Evolutionary conservation across 495 filamentous ascomycete genomes (phyloP), one percentile per base, ranked within the genome.

Genomic region (Chaetomium cochliodes): DNA sequence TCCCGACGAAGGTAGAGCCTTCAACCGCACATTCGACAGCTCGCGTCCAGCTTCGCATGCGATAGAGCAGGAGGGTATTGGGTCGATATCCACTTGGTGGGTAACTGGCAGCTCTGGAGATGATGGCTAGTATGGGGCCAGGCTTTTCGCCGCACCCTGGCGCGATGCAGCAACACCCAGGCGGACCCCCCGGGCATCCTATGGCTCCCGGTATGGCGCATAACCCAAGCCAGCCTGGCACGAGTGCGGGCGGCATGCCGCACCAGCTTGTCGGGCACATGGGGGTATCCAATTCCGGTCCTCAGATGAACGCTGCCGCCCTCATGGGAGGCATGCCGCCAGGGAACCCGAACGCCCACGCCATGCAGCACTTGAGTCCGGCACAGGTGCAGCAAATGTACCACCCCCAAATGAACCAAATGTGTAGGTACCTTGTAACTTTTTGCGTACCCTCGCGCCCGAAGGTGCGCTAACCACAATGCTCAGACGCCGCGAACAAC

Each of bases 301-400:
- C 85, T 46, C 92, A 94, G 69, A 90, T 93, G 41, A 91, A 84
- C 70, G 90, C 93, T 65, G 84, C 87, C 30, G 88, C 88, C 26
- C 87, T 90, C 64, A 80, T 93, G 88, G 90, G 79, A 61, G 88
- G 85, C 9, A 93, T 96, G 86, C 89, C 90, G 69, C 89, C 89
- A 51, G 86, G 77, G 41, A 84, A 81, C 41, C 90, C 88, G 8
- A 92, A 87, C 76, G 84, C 87, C 59, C 91, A 94, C 75, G 91
- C 90, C 46, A 74, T 96, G 66, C 88, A 88, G 54, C 92, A 96
- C 70, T 77, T 97, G 60, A 91, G 80, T 65, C 91, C 89, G 9
- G 80, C 81, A 30, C 85, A 89, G 68, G 80, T 80, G 61, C 87
- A 88, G 64, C 87, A 88, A 65, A 76, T 90, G 71, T 85, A 87